Base-by-base conservation (phyloP, 371 early-diverging fungal species). In the Rhizopus arrhizus region DNA sequence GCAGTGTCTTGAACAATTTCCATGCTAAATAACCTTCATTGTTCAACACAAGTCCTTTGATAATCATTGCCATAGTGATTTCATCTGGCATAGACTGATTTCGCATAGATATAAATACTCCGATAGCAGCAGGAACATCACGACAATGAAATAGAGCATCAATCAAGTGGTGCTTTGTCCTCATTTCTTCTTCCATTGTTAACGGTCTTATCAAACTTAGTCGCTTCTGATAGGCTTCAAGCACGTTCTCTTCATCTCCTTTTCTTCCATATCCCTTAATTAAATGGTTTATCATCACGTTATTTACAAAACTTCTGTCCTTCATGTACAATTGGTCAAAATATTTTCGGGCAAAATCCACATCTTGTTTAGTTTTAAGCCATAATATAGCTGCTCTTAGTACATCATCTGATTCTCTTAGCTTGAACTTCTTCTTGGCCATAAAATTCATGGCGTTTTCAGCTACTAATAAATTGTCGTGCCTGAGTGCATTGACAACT, bases 111-210 rank as follows among this genome's bases (percentile, higher is more conserved):
- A 59, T 56, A 62, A 71, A 78, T 2, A 71, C 71, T 15, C 54
- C 28, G 13, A 78, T 33, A 1, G 78, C 78, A 13, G 68, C 73
- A 31, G 78, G 72, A 1, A 78, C 68, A 42, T 78, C 78, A 4
- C 72, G 72, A 38, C 80, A 80, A 16, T 72, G 67, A 60, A 80
- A 80, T 22, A 80, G 12, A 4, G 80, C 75, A 38, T 77, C 55
- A 15, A 70, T 38, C 10, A 72, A 56, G 36, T 69, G 48, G 29
- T 74, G 73, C 11, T 75, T 67, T 13, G 75, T 58, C 31, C 64
- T 38, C 28, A n/a, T 6, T 34, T 52, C 12, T n/a, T 57, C 51
- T 22, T 49, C 55, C 29, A 22, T 22, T 22, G 35, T 40, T 36
- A 9, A 43, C 33, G 29, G 42, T 28, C 33, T 29, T 40, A 32